These are phyloP conservation scores for Epichloe sylvatica DNA, from an alignment of 2,329 filamentous ascomycete genomes.

Conservation along the genomic window DNA sequence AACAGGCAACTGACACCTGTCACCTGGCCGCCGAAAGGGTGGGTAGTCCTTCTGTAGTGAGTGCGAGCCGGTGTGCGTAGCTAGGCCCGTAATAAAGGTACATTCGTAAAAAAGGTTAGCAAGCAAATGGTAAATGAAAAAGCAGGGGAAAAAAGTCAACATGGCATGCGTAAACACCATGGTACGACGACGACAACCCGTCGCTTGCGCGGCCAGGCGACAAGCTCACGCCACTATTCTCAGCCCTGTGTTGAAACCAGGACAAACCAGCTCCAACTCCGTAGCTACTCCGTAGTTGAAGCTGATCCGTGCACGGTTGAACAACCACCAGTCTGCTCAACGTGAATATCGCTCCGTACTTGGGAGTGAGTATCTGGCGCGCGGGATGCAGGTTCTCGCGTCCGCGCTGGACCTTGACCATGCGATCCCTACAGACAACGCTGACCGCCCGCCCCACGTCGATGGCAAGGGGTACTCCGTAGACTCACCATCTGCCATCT, in stretches of 20 bases:
- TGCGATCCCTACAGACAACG: conserved; percentile 10
- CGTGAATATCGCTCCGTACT: background rate
- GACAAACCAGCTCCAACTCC: background rate
- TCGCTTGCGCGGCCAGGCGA: background rate
- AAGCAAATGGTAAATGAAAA: background rate
- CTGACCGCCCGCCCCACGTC: conserved; percentile 5
- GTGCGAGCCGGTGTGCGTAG: no score
- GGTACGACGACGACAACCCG: background rate
- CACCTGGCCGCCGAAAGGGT: no score
- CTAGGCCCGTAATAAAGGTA: no score
- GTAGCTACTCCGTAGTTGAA: background rate
- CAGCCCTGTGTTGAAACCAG: background rate
- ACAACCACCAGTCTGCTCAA: no score
- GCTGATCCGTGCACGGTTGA: background rate
- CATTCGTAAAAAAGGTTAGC: no score
- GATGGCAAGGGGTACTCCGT: conserved; percentile 2
- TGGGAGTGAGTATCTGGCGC: background rate
- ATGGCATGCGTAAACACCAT: background rate
- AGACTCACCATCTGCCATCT: conserved; percentile 1
- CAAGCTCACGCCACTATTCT: background rate
- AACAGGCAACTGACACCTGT: no score
- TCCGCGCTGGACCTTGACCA: conserved; percentile 5
- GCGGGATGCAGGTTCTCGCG: conserved; percentile 6
- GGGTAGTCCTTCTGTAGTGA: no score
- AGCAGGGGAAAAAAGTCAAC: background rate